Evolutionary conservation across 1,284 basidiomycete species (phyloP), one percentile per base, ranked within the genome.

Genomic region (Melanopsichium pennsylvanicum): DNA sequence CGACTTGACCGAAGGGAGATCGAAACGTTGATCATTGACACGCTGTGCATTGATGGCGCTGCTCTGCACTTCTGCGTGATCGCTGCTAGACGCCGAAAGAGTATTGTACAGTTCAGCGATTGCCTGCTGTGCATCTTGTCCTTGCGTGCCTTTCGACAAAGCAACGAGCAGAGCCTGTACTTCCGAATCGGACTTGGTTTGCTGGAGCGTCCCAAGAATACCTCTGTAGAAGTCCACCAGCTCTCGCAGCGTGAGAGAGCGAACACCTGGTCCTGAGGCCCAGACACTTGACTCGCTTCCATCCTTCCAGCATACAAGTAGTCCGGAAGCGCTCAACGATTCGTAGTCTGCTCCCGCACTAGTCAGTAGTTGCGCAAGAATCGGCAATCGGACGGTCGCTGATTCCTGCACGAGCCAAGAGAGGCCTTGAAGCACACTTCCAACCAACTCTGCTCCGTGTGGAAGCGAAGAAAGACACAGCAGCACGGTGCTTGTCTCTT

Each of bases 251-350:
- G 35, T 13, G 2, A 61, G 5, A 11, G 23, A n/a, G 5, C 42
- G 10, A 13, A 16, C 16, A 2, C 33, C n/a, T 9, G 37, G 13
- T 13, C 13, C 18, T 7, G 50, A 18, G 1, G 11, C 2, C 64
- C 64, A 61, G 18, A 44, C 19, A 35, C 64, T 40, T 3, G 26
- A 9, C 25, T 68, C 64, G 2, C 9, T 32, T 1, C 45, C 58
- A 9, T 54, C 32, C 23, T 42, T 46, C 57, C 57, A 61, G 4
- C 43, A 32, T 15, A 68, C 46, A 33, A 68, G 45, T 8, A 68
- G 36, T 7, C 54, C 48, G 2, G 32, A n/a, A 1, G 32, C 40
- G 2, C 52, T 54, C 5, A 68, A 45, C 22, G 19, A 21, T 34
- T 19, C 44, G 18, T 51, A 48, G 11, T 26, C 31, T 10, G 38